Conservation (phyloP, 176 grass and related monocot species). For the Rhynchospora breviuscula region DNA sequence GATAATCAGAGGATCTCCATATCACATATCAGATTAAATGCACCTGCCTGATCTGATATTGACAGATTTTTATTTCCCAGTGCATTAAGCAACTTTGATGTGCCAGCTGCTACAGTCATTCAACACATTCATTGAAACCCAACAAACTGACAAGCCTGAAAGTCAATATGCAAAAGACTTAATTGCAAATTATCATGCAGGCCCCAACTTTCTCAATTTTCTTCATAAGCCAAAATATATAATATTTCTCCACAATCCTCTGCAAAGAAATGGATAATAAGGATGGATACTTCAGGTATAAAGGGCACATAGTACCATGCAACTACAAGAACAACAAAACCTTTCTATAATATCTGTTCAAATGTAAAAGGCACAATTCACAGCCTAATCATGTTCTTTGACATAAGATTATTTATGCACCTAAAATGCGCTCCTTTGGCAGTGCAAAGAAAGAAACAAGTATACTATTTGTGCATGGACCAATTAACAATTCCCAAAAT, state of each 20-base stretch:
- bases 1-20: slow-evolving; percentile 86
- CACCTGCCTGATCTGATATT: slow-evolving; percentile 68
- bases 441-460: background rate
- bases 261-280: background rate
- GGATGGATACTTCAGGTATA: background rate
- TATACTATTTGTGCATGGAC: background rate
- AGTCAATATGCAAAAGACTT: background rate
- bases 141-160: slow-evolving; percentile 66
- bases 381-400: background rate
- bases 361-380: background rate
- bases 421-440: too few species aligned
- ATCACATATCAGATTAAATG: slow-evolving; percentile 63
- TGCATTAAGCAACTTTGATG: slow-evolving; percentile 62
- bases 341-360: background rate
- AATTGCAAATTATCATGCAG: background rate
- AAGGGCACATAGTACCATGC: background rate
- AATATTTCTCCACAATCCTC: background rate
- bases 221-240: background rate
- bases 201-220: background rate
- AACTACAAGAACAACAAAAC: background rate
- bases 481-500: too few species aligned
- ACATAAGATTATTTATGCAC: too few species aligned
- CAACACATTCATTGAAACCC: slow-evolving; percentile 62
- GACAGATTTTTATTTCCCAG: slow-evolving; percentile 60
- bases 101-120: slow-evolving; percentile 56